A percentile compares a stretch with the other conserved stretches of the same genome.
phyloP scores from a whole-genome alignment of 306 rosid genomes.

The Vigna reflexopilosa region DNA sequence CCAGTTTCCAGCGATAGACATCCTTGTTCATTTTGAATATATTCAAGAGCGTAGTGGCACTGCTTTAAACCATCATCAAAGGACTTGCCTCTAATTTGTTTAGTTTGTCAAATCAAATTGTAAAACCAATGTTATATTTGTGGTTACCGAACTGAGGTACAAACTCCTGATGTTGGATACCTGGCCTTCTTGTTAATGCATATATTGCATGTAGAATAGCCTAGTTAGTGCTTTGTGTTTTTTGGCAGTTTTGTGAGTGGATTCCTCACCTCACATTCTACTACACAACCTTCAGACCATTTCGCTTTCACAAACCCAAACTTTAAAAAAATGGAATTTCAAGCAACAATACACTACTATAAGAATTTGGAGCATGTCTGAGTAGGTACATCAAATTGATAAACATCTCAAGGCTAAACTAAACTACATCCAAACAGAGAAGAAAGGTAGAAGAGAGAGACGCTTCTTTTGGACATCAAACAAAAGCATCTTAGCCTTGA shows the following conservation, averaged over 20 bases:
- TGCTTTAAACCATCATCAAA: slow-evolving; percentile 35
- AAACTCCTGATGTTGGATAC: slow-evolving; percentile 14
- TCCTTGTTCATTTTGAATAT: not conserved
- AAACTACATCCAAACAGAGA: slow-evolving; percentile 29
- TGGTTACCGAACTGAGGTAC: slow-evolving; percentile 5
- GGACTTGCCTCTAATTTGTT: slow-evolving; percentile 13
- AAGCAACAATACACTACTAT: slow-evolving; percentile 32
- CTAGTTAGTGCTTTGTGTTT: not conserved
- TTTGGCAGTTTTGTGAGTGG: not conserved
- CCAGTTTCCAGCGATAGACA: not conserved
- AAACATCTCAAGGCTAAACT: slow-evolving; percentile 12
- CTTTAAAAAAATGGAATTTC: slow-evolving; percentile 26
- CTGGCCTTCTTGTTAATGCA: slow-evolving; percentile 10
- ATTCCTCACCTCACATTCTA: not conserved
- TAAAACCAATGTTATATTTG: slow-evolving; percentile 1
- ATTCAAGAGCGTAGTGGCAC: slow-evolving; percentile 3
- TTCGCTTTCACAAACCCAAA: slow-evolving; percentile 33
- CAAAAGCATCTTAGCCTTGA: slow-evolving; percentile 41
- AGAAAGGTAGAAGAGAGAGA: not conserved
- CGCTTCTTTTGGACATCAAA: slow-evolving; percentile 20
- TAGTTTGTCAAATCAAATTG: not conserved
- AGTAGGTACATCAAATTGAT: slow-evolving; percentile 21
- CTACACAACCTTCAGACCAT: slow-evolving; percentile 16
- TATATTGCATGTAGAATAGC: not conserved
- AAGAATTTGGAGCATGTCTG: slow-evolving; percentile 4